Evolutionary conservation across 805 yeast species (phyloP).

Genomic region (Lipomyces sp.): DNA sequence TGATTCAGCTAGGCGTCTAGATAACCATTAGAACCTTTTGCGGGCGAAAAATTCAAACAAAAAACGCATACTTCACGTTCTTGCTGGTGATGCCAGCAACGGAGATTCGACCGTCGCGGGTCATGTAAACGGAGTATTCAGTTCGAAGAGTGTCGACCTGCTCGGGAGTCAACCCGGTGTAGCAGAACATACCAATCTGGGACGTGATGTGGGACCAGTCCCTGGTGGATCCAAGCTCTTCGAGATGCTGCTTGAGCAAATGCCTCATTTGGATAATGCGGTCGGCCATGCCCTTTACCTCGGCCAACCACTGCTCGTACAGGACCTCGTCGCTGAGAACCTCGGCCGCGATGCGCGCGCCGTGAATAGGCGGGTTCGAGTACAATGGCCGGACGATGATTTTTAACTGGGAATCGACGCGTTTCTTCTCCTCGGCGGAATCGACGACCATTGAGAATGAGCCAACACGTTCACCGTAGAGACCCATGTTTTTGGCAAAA

Average conservation of each 20-base stretch:
- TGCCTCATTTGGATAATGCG: conserved; percentile 77
- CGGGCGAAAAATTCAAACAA: neutral
- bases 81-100: conserved; percentile 83
- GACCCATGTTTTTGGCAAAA: conserved; percentile 93
- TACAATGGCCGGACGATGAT: conserved; percentile 81
- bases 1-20: conserved; percentile 47
- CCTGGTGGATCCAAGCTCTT: conserved; percentile 58
- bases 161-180: conserved; percentile 74
- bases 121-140: conserved; percentile 79
- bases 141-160: conserved; percentile 74
- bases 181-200: conserved; percentile 97
- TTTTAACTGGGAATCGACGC: conserved; percentile 79
- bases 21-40: neutral
- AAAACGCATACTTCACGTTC: conserved; percentile 65
- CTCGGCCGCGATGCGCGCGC: conserved; percentile 83
- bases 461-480: conserved; percentile 94
- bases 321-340: conserved; percentile 67
- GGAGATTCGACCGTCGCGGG: conserved; percentile 89
- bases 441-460: conserved; percentile 66
- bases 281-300: conserved; percentile 76
- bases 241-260: conserved; percentile 64
- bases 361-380: conserved; percentile 95
- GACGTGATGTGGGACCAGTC: conserved; percentile 85
- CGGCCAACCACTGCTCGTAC: conserved; percentile 74
- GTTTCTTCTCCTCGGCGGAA: conserved; percentile 52